Evolutionary conservation across 495 filamentous ascomycete genomes (phyloP), one percentile per base, ranked within the genome.

Genomic region (Neurospora pannonica): DNA sequence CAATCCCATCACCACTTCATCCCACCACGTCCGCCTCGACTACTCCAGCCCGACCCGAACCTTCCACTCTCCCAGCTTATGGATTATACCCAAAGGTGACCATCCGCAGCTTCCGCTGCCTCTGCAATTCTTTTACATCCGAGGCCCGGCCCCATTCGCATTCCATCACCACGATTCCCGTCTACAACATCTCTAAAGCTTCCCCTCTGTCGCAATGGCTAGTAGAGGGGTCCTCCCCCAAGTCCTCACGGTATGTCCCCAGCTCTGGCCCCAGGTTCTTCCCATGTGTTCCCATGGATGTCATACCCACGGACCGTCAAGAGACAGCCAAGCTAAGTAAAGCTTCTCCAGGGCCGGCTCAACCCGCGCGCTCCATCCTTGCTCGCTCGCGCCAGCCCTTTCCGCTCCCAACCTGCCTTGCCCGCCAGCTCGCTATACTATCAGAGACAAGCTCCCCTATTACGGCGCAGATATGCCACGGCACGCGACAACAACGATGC

Each of bases 41-140:
- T 34, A 8, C 54, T 19, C 54, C 54, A 67, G 54, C 28, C 54
- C 11, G 54, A 67, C 13, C 54, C 54, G 54, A 34, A 6, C 38
- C 72, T 43, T 74, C 71, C 71, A 73, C 38, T 36, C 13, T 38
- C 17, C 40, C 71, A 34, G 54, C 54, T 67, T 67, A 79, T 79
- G 77, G 76, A 74, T 71, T 75, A 71, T 34, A 21, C 69, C 46
- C 38, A 48, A 38, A 78, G 79, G 76, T 78, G 75, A 79, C 72
- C 24, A 72, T 71, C 40, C 69, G 75, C 77, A 74, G 76, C 74
- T 46, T 71, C 71, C 60, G 78, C 78, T 78, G 79, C 73, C 37
- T 37, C 46, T 72, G 2, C 62, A 48, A 28, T 60, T 28, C 54
- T 34, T 34, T 67, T 67, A 36, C 28, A 28, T 9, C 48, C 10